Base-by-base conservation (phyloP, 208 protist species). In the Herpetomonas tarakana region DNA sequence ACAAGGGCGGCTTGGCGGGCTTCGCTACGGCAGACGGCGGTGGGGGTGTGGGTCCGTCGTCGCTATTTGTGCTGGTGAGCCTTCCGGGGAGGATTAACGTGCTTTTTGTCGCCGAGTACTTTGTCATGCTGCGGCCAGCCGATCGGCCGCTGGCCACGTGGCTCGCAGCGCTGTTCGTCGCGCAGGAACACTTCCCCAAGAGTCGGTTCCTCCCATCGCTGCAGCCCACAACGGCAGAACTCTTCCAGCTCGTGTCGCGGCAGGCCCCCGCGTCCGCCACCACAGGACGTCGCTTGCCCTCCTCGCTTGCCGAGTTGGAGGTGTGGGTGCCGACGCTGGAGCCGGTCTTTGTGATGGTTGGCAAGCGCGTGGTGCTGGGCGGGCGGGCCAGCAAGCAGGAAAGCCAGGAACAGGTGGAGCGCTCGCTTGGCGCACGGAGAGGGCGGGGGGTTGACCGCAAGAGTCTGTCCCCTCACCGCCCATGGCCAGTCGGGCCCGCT, bases 1-100 rank as follows among this genome's bases (percentile, higher is more conserved):
- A 64, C 0, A 22, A 22, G 6, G 74, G 67, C 2, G 81, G 89
- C 2, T 57, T 90, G 2, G 56, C 55, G 2, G 31, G 54, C 4
- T 78, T 88, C 27, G 16, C 75, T 35, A 46, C 63, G 49, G 50
- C 58, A 24, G 62, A 68, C 4, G 29, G 52, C 29, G 52, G 29
- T 24, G 18, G 12, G 52, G 22, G 21, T 12, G 4, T 24, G 9
- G 26, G 21, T 9, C 12, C 52, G 18, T 31, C 29, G 7, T 41
- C 14, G 35, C 35, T 27, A 1, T 74, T 75, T 46, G 4, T n/a
- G 26, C 49, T 71, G 0, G 71, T 83, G 9, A 51, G 71, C 11
- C 60, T 88, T 14, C 61, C 74, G 0, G 73, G 68, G 18, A 62
- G 66, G 22, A 51, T 87, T 0, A 56, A 71, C 47, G 70, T 92